These are phyloP conservation scores for Aspergillus sp. DNA, from an alignment of 2,329 filamentous ascomycete genomes.

Conservation along the genomic window DNA sequence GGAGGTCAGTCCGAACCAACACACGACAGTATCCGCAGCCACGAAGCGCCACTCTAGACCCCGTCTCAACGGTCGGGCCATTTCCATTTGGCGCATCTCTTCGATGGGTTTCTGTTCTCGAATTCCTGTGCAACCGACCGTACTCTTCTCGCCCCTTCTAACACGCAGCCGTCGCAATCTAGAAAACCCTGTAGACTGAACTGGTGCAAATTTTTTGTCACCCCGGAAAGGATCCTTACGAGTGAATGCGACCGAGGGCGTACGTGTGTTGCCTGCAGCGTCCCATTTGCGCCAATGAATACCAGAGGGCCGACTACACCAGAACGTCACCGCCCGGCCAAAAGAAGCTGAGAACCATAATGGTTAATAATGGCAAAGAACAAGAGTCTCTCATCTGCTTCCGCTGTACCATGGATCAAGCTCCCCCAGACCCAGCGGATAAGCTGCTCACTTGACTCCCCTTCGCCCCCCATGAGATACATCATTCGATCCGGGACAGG, in stretches of 20 bases:
- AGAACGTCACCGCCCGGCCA: constrained; percentile 10
- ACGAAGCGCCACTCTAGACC: constrained; percentile 25
- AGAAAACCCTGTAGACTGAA: not conserved
- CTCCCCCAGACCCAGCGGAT: constrained; percentile 14
- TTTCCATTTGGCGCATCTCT: not conserved
- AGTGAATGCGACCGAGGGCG: not conserved
- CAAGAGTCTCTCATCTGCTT: constrained; percentile 4
- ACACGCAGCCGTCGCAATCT: not conserved
- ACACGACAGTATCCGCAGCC: constrained; percentile 49
- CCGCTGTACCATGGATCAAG: constrained; percentile 21
- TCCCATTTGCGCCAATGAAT: not conserved
- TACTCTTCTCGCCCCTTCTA: not conserved
- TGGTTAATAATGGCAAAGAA: not conserved
- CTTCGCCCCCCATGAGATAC: constrained; percentile 6
- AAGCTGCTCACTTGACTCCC: constrained; percentile 14
- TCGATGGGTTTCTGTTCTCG: constrained; percentile 4
- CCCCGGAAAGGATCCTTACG: not conserved
- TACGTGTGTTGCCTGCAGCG: constrained; percentile 5
- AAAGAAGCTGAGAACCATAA: not conserved
- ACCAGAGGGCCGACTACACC: not conserved
- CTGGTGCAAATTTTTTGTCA: not conserved
- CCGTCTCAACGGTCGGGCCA: constrained; percentile 46
- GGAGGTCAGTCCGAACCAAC: constrained; percentile 52
- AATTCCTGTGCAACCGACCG: not conserved
- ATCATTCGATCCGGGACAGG: constrained; percentile 6